Conservation (phyloP, 2,329 filamentous ascomycete genomes). For the Penicillium polonicum region DNA sequence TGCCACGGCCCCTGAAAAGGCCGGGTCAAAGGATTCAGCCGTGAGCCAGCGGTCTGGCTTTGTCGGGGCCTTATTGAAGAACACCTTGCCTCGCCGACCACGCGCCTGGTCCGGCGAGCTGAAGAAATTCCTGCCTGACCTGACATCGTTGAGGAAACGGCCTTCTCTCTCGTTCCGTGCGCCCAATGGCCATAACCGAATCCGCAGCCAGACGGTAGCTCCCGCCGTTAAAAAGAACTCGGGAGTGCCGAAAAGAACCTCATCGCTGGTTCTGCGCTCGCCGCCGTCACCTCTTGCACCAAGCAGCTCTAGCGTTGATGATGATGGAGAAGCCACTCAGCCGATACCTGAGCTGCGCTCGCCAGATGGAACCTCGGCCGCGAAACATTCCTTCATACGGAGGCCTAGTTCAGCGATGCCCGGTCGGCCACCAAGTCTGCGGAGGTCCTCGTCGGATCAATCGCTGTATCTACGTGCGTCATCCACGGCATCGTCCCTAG, state of each 20-base stretch:
- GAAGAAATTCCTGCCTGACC: conserved; percentile 39
- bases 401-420: conserved; percentile 27
- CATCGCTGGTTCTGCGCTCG: conserved; percentile 21
- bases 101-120: conserved; percentile 41
- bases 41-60: conserved; percentile 30
- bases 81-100: conserved; percentile 32
- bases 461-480: conserved; percentile 70
- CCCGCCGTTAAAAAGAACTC: conserved; percentile 4
- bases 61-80: conserved; percentile 37
- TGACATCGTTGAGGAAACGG: conserved; percentile 33
- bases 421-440: conserved; percentile 42
- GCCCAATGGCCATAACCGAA: conserved; percentile 26
- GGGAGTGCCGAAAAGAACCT: conserved; percentile 3
- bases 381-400: conserved; percentile 36
- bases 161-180: conserved; percentile 32
- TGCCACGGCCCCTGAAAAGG: neutral
- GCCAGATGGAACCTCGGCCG: conserved; percentile 27
- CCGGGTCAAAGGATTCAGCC: conserved; percentile 17
- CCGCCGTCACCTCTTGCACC: conserved; percentile 5
- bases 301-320: conserved; percentile 17
- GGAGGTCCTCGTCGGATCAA: conserved; percentile 70
- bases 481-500: conserved; percentile 77
- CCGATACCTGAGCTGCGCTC: conserved; percentile 35
- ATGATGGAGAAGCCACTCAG: conserved; percentile 28
- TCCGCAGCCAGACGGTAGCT: conserved; percentile 30